A percentile compares a stretch with the other conserved stretches of the same genome.
These are phyloP conservation scores for Gardenia jasminoides DNA, from an alignment of 257 asterid genomes.

Conservation along the genomic window DNA sequence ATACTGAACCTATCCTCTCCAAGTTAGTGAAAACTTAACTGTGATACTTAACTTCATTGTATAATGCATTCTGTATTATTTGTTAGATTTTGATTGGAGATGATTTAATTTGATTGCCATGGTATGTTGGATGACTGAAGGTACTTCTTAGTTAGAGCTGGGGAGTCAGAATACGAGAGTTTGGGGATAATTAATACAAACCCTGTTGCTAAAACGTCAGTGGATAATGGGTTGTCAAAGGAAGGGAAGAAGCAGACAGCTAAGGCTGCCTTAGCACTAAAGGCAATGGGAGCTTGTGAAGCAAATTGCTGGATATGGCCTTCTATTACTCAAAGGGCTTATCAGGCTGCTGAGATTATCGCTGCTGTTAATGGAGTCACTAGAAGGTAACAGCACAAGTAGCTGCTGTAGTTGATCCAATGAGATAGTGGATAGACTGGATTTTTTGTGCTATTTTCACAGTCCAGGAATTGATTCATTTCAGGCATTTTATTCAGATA, in stretches of 20 bases:
- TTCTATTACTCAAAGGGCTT: constrained; percentile 93
- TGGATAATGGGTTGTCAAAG: constrained; percentile 78
- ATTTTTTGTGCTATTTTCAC: not conserved
- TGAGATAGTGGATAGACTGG: not conserved
- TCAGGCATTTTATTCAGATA: not conserved
- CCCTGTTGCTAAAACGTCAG: constrained; percentile 88
- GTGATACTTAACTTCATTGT: not conserved
- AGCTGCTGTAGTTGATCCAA: not conserved
- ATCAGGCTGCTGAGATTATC: constrained; percentile 95
- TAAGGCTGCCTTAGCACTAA: constrained; percentile 70
- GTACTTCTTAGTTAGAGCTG: constrained; percentile 91
- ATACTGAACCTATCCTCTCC: not conserved
- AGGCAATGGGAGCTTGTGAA: constrained; percentile 76
- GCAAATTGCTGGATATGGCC: constrained; percentile 97
- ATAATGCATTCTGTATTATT: not conserved
- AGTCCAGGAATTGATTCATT: not conserved
- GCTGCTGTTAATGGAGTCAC: constrained; percentile 70
- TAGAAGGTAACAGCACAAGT: constrained; percentile 46
- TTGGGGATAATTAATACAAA: constrained; percentile 87
- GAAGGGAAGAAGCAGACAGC: constrained; percentile 77
- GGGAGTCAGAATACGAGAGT: constrained; percentile 87
- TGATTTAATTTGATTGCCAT: not conserved
- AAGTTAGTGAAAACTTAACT: not conserved
- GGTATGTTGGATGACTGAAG: constrained; percentile 31
- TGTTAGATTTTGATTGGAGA: not conserved